phyloP scores from a whole-genome alignment of 306 rosid species.

The Corylus avellana region DNA sequence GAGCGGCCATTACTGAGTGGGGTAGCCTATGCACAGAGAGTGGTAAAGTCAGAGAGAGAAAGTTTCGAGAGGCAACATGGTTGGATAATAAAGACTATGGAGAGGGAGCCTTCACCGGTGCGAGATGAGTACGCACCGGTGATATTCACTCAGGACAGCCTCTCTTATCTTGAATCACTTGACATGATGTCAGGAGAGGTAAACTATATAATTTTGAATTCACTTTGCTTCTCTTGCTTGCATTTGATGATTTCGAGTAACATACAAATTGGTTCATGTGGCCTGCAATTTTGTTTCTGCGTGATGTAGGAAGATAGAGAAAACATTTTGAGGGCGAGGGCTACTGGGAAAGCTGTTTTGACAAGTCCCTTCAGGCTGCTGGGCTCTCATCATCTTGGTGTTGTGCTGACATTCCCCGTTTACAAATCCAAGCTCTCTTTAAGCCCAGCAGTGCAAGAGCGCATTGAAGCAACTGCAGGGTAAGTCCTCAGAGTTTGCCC shows the following conservation, averaged over 20 bases:
- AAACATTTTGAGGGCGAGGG: constrained; percentile 93
- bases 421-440: constrained; percentile 81
- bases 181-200: constrained; percentile 99
- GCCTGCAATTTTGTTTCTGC: constrained; percentile 14
- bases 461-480: constrained; percentile 86
- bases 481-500: constrained; percentile 37
- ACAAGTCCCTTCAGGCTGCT: constrained; percentile 94
- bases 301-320: constrained; percentile 89
- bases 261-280: constrained; percentile 10
- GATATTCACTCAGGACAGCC: constrained; percentile 84
- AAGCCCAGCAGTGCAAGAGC: constrained; percentile 70
- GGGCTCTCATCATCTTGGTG: constrained; percentile 97
- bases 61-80: constrained; percentile 81
- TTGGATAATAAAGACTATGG: constrained; percentile 92
- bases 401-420: constrained; percentile 96
- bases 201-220: constrained; percentile 16
- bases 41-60: constrained; percentile 70
- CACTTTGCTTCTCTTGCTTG: constrained; percentile 16
- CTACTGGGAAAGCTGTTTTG: constrained; percentile 96
- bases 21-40: constrained; percentile 94
- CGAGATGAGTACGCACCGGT: constrained; percentile 98
- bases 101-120: constrained; percentile 67
- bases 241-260: background rate
- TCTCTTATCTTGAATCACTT: constrained; percentile 84
- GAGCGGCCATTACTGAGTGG: constrained; percentile 96